Evolutionary conservation across 78 protist genomes (phyloP).

Genomic region (Pelomyxa schiedti): DNA sequence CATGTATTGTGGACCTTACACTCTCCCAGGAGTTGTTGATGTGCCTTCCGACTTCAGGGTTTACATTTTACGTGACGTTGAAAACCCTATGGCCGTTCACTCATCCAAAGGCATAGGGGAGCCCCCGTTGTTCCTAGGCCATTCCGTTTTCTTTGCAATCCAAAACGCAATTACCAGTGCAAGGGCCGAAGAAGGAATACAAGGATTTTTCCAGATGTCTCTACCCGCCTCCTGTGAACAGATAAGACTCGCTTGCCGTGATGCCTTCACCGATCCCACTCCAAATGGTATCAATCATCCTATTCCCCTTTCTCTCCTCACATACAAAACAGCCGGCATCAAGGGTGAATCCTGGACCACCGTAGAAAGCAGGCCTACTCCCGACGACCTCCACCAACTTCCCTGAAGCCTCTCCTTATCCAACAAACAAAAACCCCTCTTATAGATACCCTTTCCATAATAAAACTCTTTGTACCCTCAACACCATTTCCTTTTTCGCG

Average conservation of each 20-base stretch:
- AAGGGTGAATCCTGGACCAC: too few species aligned
- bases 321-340: too few species aligned
- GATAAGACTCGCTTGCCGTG: slow-evolving; percentile 58
- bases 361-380: too few species aligned
- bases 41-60: slow-evolving; percentile 71
- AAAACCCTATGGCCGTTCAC: slow-evolving; percentile 64
- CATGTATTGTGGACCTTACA: slow-evolving; percentile 23
- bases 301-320: too few species aligned
- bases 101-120: slow-evolving; percentile 80
- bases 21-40: slow-evolving; percentile 46
- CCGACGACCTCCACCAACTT: too few species aligned
- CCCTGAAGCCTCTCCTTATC: too few species aligned
- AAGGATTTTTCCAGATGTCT: slow-evolving; percentile 25
- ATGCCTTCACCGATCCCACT: slow-evolving; percentile 15
- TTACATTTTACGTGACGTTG: slow-evolving; percentile 37
- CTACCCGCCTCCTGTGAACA: slow-evolving; percentile 78
- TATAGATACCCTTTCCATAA: too few species aligned
- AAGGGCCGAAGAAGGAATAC: slow-evolving; percentile 4
- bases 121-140: slow-evolving; percentile 81
- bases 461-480: too few species aligned
- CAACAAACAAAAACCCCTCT: too few species aligned
- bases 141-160: slow-evolving; percentile 65
- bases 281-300: too few species aligned
- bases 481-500: too few species aligned
- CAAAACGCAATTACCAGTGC: slow-evolving; percentile 33